Conservation (phyloP, 139 green algal genomes). For the Micractinium sp. region DNA sequence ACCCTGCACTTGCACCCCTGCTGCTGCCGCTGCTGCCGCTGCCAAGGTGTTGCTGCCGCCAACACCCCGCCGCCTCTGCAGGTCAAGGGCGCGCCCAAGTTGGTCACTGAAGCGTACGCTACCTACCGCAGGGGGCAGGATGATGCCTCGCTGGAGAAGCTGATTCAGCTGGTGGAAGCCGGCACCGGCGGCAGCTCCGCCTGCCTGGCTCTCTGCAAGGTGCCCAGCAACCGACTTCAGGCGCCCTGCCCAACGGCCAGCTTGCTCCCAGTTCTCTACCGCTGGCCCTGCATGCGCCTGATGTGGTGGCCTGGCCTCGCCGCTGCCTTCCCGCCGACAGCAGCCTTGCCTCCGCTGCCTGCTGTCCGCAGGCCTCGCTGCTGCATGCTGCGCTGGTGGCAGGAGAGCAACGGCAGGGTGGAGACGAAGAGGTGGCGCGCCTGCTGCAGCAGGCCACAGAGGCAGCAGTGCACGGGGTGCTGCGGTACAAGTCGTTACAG, state of each 20-base stretch:
- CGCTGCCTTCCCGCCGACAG: background rate
- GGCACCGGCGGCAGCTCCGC: background rate
- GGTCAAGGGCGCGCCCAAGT: background rate
- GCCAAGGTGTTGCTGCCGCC: too few species aligned
- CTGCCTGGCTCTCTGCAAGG: background rate
- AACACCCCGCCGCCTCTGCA: too few species aligned
- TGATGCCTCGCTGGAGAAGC: background rate
- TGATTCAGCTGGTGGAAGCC: background rate
- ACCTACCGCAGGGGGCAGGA: background rate
- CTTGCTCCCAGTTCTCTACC: background rate
- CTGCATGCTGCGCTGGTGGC: background rate
- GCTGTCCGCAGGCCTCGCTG: background rate
- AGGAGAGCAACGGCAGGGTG: background rate
- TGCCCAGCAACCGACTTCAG: background rate
- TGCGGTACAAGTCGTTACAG: constrained; percentile 8
- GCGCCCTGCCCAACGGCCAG: too few species aligned
- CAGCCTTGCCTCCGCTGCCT: background rate
- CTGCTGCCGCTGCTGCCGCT: background rate
- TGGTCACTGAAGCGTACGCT: background rate
- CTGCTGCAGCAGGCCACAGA: background rate
- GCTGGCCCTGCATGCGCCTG: background rate
- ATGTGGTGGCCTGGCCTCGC: too few species aligned
- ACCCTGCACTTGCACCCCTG: background rate
- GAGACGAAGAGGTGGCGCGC: background rate
- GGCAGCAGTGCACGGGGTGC: background rate